These are phyloP conservation scores for Penicillium riverlandense DNA, from an alignment of 495 filamentous ascomycete genomes.

Conservation along the genomic window DNA sequence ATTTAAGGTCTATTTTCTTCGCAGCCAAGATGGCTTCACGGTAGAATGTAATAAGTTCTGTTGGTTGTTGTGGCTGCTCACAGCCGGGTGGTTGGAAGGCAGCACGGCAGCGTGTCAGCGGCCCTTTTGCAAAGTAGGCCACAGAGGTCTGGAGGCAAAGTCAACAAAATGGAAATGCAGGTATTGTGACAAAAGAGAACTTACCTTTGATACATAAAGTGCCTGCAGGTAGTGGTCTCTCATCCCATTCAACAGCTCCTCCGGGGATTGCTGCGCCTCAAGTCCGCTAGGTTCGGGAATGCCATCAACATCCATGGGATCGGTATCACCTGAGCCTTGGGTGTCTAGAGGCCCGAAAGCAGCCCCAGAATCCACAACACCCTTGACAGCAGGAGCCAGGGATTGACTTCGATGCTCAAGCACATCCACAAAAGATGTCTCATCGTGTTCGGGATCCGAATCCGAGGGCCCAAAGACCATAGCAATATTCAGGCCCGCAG, in stretches of 20 bases:
- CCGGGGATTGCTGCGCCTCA: conserved; percentile 44
- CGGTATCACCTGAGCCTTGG: conserved; percentile 3
- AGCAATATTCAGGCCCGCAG: conserved; percentile 22
- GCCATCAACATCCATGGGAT: conserved; percentile 11
- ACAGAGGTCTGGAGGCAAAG: conserved; percentile 58
- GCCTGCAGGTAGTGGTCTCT: conserved; percentile 75
- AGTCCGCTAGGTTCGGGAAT: conserved; percentile 1
- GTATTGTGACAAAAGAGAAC: conserved; percentile 2
- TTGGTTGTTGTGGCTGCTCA: conserved; percentile 16
- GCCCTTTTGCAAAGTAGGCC: conserved; percentile 96
- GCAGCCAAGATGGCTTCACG: conserved; percentile 64
- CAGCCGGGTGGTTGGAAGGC: conserved; percentile 57
- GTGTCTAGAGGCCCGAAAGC: conserved; percentile 7
- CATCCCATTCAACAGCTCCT: conserved; percentile 60
- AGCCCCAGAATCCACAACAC: not conserved
- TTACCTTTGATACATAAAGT: conserved; percentile 82
- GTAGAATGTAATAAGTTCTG: conserved; percentile 59
- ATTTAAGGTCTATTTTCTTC: conserved; percentile 80
- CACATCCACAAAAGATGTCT: conserved; percentile 15
- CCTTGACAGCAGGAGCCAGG: conserved; percentile 4
- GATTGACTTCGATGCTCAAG: conserved; percentile 14
- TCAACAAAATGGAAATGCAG: conserved; percentile 2
- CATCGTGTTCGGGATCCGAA: not conserved
- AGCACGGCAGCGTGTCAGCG: conserved; percentile 77
- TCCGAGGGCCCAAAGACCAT: conserved; percentile 22